phyloP scores from a whole-genome alignment of 2,329 filamentous ascomycete genomes.

The Fusarium xyrophilum region DNA sequence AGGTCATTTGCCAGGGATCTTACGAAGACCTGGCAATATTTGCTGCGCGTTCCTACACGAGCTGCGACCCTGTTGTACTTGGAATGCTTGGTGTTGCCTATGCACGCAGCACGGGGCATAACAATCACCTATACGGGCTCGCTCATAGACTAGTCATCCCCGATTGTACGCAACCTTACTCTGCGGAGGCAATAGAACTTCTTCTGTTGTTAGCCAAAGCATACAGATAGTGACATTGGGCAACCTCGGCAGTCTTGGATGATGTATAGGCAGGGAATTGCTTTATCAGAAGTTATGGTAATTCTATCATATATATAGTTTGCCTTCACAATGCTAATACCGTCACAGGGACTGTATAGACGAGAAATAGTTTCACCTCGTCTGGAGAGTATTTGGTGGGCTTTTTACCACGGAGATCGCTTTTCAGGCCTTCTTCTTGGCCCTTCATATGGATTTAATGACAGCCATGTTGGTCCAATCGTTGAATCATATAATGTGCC shows the following conservation, averaged over 20 bases:
- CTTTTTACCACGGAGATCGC: not conserved
- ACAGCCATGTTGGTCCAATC: not conserved
- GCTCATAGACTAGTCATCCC: not conserved
- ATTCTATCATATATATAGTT: rapidly evolving
- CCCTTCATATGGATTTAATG: not conserved
- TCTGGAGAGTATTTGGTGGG: not conserved
- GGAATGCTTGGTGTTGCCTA: not conserved
- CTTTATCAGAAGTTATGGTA: not conserved
- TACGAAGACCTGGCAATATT: not conserved
- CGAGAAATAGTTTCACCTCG: not conserved
- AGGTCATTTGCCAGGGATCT: not conserved
- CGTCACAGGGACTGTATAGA: not conserved
- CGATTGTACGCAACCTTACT: not conserved
- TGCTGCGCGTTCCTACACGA: not conserved
- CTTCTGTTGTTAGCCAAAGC: not conserved
- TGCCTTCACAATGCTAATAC: rapidly evolving
- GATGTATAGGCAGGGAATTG: not conserved
- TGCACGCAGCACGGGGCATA: not conserved
- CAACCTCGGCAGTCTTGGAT: not conserved
- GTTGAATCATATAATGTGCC: not conserved
- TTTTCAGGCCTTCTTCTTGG: not conserved
- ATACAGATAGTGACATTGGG: not conserved
- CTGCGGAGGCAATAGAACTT: not conserved
- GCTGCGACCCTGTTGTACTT: not conserved
- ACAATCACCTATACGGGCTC: not conserved